A percentile compares a stretch with the other conserved stretches of the same genome.
Evolutionary conservation across 495 filamentous ascomycete species (phyloP).

Genomic region (Penicillium desertorum): DNA sequence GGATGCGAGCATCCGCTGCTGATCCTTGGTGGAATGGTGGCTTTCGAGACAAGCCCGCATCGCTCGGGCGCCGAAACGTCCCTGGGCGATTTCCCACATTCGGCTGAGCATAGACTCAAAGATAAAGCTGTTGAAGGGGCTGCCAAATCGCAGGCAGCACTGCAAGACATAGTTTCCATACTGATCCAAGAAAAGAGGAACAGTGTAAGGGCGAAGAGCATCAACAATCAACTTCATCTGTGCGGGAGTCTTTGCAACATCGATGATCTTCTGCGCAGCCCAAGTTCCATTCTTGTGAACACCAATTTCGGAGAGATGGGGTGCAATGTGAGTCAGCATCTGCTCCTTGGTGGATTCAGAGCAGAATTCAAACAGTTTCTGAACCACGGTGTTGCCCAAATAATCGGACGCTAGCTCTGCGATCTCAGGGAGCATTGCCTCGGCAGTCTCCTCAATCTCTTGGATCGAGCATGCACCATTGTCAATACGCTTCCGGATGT

Average conservation of each 20-base stretch:
- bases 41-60: conserved; percentile 98
- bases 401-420: conserved; percentile 94
- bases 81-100: conserved; percentile 93
- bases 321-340: conserved; percentile 85
- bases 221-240: conserved; percentile 86
- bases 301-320: conserved; percentile 93
- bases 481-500: conserved; percentile 96
- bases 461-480: conserved; percentile 80
- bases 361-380: conserved; percentile 96
- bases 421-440: conserved; percentile 92
- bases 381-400: conserved; percentile 97
- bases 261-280: conserved; percentile 99
- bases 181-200: conserved; percentile 92
- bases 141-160: conserved; percentile 86
- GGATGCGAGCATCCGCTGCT: conserved; percentile 92
- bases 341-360: conserved; percentile 85
- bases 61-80: conserved; percentile 88
- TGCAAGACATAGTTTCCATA: conserved; percentile 98
- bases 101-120: conserved; percentile 95
- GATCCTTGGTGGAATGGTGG: conserved; percentile 90
- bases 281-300: conserved; percentile 99
- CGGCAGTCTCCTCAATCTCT: conserved; percentile 90
- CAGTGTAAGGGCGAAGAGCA: conserved; percentile 76
- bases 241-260: conserved; percentile 79
- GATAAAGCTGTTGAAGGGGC: conserved; percentile 91